These are phyloP conservation scores for Candolleomyces aberdarensis DNA, from an alignment of 768 basidiomycete species.

Conservation along the genomic window DNA sequence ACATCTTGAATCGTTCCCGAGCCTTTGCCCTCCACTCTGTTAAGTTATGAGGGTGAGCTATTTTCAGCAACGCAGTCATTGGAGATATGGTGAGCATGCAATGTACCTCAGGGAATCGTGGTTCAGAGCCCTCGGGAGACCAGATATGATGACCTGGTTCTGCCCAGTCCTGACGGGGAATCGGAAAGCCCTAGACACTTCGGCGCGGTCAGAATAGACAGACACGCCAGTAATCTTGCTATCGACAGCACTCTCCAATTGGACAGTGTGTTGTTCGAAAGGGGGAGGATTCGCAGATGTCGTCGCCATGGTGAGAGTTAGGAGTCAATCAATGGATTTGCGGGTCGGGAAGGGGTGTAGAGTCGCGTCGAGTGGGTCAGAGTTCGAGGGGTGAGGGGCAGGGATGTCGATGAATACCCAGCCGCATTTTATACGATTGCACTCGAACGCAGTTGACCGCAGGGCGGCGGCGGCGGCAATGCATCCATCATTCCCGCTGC, in stretches of 20 bases:
- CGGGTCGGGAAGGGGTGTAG: too few relatives aligned
- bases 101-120: constrained; percentile 36
- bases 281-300: constrained; percentile 5
- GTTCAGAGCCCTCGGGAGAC: constrained; percentile 34
- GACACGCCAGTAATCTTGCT: constrained; percentile 32
- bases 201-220: constrained; percentile 34
- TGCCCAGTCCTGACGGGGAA: constrained; percentile 33
- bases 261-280: constrained; percentile 15
- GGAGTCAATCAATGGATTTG: too few relatives aligned
- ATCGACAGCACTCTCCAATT: constrained; percentile 25
- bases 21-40: constrained; percentile 42
- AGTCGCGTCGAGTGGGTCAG: too few relatives aligned
- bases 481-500: too few relatives aligned
- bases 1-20: constrained; percentile 45
- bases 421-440: too few relatives aligned
- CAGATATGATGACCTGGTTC: constrained; percentile 36
- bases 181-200: constrained; percentile 33
- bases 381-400: too few relatives aligned
- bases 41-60: not conserved
- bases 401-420: too few relatives aligned
- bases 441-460: too few relatives aligned
- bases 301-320: too few relatives aligned
- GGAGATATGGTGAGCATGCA: not conserved
- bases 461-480: too few relatives aligned
- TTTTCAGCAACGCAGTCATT: not conserved